These are phyloP conservation scores for Pestalotiopsis sp. DNA, from an alignment of 2,329 filamentous ascomycete genomes.

Conservation along the genomic window DNA sequence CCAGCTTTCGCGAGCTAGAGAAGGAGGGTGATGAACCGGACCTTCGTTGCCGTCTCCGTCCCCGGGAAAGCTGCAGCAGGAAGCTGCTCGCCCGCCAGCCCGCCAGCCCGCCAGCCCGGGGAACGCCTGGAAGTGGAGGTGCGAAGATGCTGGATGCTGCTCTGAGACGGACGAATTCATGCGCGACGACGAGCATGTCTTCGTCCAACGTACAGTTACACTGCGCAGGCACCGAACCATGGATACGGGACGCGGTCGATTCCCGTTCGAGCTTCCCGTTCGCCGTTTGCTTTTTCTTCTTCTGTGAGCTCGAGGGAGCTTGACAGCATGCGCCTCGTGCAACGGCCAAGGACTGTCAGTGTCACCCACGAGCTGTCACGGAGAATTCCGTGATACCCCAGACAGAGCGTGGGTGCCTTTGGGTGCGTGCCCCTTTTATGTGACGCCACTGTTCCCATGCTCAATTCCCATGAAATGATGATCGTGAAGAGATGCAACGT, in stretches of 20 bases:
- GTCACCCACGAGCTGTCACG: neutral
- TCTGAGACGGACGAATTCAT: neutral
- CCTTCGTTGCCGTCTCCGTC: neutral
- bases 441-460: neutral
- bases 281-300: too few relatives aligned
- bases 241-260: neutral
- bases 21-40: neutral
- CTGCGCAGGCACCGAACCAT: neutral
- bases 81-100: neutral
- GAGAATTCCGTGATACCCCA: neutral
- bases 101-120: neutral
- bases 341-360: neutral
- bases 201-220: neutral
- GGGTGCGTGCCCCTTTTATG: neutral
- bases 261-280: neutral
- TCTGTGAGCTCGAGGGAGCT: too few relatives aligned
- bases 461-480: neutral
- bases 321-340: too few relatives aligned
- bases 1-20: neutral
- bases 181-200: neutral
- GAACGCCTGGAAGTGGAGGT: neutral
- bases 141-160: neutral
- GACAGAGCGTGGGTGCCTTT: neutral
- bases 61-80: neutral
- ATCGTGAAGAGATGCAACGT: neutral